These are phyloP conservation scores for Aspergillus pseudoglaucus DNA, from an alignment of 2,329 filamentous ascomycete species.

Conservation along the genomic window DNA sequence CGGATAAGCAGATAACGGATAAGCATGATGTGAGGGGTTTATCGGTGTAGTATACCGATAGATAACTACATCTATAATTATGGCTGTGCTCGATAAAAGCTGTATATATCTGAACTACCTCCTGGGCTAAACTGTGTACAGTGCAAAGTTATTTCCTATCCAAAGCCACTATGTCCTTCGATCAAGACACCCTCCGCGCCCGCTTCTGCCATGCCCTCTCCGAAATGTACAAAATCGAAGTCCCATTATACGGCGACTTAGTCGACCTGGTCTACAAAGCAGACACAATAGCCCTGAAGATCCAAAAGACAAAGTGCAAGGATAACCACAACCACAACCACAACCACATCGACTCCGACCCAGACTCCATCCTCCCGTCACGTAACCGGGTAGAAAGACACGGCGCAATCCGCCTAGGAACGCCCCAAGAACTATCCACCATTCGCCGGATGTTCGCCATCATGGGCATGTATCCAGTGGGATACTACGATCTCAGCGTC, in stretches of 20 bases:
- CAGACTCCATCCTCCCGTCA: constrained; percentile 17
- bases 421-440: constrained; percentile 37
- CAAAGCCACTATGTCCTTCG: background rate
- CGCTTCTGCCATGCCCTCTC: constrained; percentile 27
- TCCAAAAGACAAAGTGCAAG: background rate
- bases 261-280: constrained; percentile 24
- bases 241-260: constrained; percentile 28
- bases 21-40: too few relatives aligned
- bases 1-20: too few relatives aligned
- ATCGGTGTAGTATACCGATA: too few relatives aligned
- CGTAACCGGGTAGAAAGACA: constrained; percentile 34
- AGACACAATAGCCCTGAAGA: constrained; percentile 16
- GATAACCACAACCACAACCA: constrained; percentile 7
- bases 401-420: constrained; percentile 47
- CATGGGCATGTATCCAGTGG: constrained; percentile 45
- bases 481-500: constrained; percentile 47
- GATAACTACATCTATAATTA: background rate
- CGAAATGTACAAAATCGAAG: constrained; percentile 30
- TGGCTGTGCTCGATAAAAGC: background rate
- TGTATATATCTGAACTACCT: too few relatives aligned
- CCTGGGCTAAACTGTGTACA: background rate
- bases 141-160: background rate
- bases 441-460: constrained; percentile 42
- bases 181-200: constrained; percentile 20
- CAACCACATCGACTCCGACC: constrained; percentile 7